Evolutionary conservation across 805 yeast species (phyloP).

Genomic region (Komagataella populi): DNA sequence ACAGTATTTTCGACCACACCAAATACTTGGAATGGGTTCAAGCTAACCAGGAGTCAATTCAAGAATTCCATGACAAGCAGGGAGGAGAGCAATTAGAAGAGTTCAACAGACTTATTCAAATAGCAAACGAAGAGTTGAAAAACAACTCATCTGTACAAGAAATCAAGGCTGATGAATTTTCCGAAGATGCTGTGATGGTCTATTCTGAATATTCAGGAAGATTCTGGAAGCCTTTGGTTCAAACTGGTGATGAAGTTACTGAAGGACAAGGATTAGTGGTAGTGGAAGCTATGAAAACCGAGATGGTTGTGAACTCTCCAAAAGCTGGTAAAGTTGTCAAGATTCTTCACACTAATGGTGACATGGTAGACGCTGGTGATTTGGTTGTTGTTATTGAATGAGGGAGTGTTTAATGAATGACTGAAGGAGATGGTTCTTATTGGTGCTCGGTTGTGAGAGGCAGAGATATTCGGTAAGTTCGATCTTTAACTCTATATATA

Average conservation of each 20-base stretch:
- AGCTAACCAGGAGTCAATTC: constrained; percentile 60
- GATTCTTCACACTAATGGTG: constrained; percentile 74
- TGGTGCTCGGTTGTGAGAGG: background rate
- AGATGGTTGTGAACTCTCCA: constrained; percentile 77
- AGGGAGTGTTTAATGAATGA: background rate
- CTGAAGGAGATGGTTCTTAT: background rate
- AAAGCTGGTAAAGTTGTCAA: constrained; percentile 58
- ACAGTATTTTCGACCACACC: constrained; percentile 71
- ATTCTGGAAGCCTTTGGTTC: constrained; percentile 85
- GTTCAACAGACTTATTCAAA: constrained; percentile 71
- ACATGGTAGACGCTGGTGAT: constrained; percentile 96
- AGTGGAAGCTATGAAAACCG: constrained; percentile 98
- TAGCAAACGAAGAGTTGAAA: constrained; percentile 63
- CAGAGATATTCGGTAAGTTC: background rate
- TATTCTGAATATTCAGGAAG: constrained; percentile 96
- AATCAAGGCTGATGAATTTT: constrained; percentile 39
- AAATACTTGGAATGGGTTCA: constrained; percentile 70
- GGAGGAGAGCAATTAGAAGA: constrained; percentile 76
- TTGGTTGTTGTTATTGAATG: constrained; percentile 70
- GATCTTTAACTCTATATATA: background rate
- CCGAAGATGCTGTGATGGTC: constrained; percentile 71
- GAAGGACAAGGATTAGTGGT: constrained; percentile 74
- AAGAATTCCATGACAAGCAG: constrained; percentile 50
- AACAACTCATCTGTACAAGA: constrained; percentile 32
- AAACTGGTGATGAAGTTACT: constrained; percentile 62